phyloP scores from a whole-genome alignment of 805 yeast species.

The Pichia cephalocereana region DNA sequence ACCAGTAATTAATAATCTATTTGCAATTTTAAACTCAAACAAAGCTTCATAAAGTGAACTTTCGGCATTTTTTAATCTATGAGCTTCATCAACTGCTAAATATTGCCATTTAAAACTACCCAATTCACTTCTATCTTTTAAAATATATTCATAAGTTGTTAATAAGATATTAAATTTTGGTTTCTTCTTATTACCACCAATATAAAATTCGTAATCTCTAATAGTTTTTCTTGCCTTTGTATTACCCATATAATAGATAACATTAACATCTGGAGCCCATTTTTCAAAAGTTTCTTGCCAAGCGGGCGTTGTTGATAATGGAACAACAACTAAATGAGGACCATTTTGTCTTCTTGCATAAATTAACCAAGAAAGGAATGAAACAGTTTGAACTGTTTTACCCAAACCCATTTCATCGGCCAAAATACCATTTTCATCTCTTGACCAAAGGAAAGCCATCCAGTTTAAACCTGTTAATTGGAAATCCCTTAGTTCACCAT shows the following conservation, averaged over 20 bases:
- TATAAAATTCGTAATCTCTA: conserved; percentile 77
- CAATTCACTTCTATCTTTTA: conserved; percentile 76
- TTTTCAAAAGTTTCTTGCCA: conserved; percentile 98
- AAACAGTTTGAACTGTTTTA: conserved; percentile 93
- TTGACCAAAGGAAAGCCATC: conserved; percentile 99
- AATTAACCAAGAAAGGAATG: conserved; percentile 89
- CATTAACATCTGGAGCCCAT: conserved; percentile 96
- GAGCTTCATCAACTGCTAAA: conserved; percentile 98
- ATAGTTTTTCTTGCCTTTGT: conserved; percentile 74
- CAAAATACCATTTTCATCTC: conserved; percentile 92
- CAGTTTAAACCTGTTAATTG: conserved; percentile 97
- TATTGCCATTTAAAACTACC: conserved; percentile 91
- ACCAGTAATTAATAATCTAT: conserved; percentile 89
- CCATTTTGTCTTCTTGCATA: conserved; percentile 96
- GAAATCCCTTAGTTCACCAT: conserved; percentile 91
- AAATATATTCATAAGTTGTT: conserved; percentile 93
- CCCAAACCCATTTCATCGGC: conserved; percentile 99
- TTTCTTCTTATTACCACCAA: conserved; percentile 46
- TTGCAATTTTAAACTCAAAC: conserved; percentile 69
- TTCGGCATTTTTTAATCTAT: conserved; percentile 88
- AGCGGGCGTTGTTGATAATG: conserved; percentile 91
- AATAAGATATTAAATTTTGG: conserved; percentile 85
- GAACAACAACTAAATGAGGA: conserved; percentile 94
- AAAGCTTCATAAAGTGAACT: conserved; percentile 87
- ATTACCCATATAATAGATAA: conserved; percentile 89